phyloP scores from a whole-genome alignment of 305 asterid genomes.

The Fraxinus dipetala region DNA sequence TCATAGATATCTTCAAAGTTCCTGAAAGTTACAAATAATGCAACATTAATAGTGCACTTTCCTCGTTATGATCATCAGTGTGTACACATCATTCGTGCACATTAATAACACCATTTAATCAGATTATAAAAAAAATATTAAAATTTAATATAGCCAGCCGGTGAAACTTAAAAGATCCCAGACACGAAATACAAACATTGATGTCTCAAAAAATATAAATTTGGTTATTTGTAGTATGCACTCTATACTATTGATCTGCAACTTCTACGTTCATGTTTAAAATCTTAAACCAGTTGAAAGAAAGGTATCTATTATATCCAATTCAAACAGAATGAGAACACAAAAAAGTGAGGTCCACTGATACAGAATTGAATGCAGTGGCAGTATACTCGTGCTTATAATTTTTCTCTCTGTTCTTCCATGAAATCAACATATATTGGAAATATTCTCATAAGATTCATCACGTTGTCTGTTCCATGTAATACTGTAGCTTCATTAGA shows the following conservation, averaged over 20 bases:
- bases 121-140: neutral
- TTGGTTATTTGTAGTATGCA: neutral
- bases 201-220: neutral
- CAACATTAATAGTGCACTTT: neutral
- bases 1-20: slow-evolving; percentile 44
- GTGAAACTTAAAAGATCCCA: neutral
- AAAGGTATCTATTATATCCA: neutral
- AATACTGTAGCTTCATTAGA: neutral
- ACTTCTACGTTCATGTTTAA: neutral
- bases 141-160: neutral
- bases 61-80: neutral
- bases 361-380: neutral
- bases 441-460: neutral
- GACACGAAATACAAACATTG: neutral
- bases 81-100: neutral
- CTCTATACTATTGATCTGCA: neutral
- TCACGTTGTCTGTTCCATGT: neutral
- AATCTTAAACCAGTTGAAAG: neutral
- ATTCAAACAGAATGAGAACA: neutral
- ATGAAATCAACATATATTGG: neutral
- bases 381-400: neutral
- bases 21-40: slow-evolving; percentile 27
- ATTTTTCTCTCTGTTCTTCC: neutral
- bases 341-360: neutral
- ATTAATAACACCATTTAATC: neutral